phyloP scores from a whole-genome alignment of 208 protist species.

The Porcisia hertigi region DNA sequence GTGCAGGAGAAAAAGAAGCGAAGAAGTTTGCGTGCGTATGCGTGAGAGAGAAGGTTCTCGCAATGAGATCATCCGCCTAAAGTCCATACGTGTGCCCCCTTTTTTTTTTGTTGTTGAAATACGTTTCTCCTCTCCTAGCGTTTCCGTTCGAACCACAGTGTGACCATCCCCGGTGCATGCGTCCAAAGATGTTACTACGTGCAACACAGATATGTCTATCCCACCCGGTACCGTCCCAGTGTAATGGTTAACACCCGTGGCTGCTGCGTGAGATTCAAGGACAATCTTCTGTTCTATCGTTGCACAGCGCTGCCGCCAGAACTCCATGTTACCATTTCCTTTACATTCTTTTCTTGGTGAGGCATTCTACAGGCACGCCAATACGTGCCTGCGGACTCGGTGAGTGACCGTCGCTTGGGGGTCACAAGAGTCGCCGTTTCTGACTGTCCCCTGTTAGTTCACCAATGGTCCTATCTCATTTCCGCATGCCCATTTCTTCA shows the following conservation, averaged over 20 bases:
- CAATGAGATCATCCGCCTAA: neutral
- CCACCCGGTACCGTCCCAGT: neutral
- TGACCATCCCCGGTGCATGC: neutral
- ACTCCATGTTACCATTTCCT: neutral
- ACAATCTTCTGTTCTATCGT: neutral
- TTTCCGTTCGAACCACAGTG: neutral
- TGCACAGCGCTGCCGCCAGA: neutral
- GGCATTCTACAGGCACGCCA: neutral
- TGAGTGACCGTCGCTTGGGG: neutral
- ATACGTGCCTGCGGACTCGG: neutral
- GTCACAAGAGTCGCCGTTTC: neutral
- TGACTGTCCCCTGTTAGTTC: neutral
- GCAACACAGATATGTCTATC: neutral
- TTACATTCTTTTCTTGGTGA: neutral
- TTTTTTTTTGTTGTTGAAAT: neutral
- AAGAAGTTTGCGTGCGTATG: neutral
- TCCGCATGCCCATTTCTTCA: neutral
- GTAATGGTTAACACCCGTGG: neutral
- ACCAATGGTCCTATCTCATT: neutral
- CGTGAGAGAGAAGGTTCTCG: neutral
- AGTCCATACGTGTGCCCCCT: neutral
- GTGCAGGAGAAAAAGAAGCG: neutral
- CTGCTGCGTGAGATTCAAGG: neutral
- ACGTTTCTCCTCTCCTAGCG: neutral
- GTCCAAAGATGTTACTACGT: neutral